These are phyloP conservation scores for Tetracentron sinense DNA, from an alignment of 164 flowering plant genomes.

Conservation along the genomic window DNA sequence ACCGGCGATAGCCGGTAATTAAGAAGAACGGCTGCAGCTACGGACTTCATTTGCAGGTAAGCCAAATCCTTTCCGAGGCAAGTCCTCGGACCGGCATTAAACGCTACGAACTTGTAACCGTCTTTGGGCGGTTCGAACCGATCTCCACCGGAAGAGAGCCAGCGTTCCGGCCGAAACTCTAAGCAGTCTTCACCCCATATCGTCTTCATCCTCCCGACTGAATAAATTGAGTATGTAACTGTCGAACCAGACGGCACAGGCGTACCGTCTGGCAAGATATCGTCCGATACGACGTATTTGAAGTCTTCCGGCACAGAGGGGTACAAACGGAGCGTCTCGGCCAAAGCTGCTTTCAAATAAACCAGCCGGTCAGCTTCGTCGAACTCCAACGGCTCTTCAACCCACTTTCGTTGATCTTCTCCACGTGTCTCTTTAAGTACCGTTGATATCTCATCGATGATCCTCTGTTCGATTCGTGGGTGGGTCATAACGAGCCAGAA, in stretches of 20 bases:
- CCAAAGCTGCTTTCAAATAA: slow-evolving; percentile 73
- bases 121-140: slow-evolving; percentile 70
- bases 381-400: slow-evolving; percentile 57
- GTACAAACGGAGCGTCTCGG: slow-evolving; percentile 77
- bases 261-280: slow-evolving; percentile 73
- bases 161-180: slow-evolving; percentile 82
- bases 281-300: slow-evolving; percentile 64
- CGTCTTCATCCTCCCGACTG: slow-evolving; percentile 74
- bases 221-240: slow-evolving; percentile 71
- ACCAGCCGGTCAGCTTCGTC: slow-evolving; percentile 70
- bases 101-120: slow-evolving; percentile 67
- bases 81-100: slow-evolving; percentile 83
- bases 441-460: slow-evolving; percentile 50
- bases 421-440: slow-evolving; percentile 68
- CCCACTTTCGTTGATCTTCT: slow-evolving; percentile 40
- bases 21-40: slow-evolving; percentile 70
- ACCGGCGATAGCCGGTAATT: slow-evolving; percentile 56
- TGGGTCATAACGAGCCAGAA: slow-evolving; percentile 70
- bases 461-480: slow-evolving; percentile 50
- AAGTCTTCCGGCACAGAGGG: slow-evolving; percentile 89
- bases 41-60: slow-evolving; percentile 88
- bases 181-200: slow-evolving; percentile 85
- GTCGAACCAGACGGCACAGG: slow-evolving; percentile 69
- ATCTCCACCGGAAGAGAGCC: slow-evolving; percentile 49
- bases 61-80: slow-evolving; percentile 92